Percentiles rank a stretch among this genome's conserved stretches.
These are phyloP conservation scores for Auriscalpium microsporum DNA, from an alignment of 768 basidiomycete species.

Conservation along the genomic window DNA sequence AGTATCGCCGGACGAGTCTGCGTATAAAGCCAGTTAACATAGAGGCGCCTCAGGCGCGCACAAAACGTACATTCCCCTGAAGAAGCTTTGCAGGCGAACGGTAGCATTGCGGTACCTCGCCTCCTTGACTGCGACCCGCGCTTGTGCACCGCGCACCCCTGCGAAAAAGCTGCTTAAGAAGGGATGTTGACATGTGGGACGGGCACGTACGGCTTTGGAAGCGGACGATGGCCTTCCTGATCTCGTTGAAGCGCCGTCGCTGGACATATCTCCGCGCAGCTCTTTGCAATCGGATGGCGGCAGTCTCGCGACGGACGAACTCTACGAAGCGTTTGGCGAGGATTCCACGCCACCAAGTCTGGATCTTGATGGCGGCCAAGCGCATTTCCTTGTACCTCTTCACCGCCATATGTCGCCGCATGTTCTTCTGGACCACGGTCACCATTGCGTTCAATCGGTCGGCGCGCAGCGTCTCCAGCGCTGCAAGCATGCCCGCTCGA, in stretches of 20 bases:
- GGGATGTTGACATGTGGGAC: not conserved
- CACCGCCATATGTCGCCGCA: constrained; percentile 77
- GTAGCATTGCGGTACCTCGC: constrained; percentile 55
- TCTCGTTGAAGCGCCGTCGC: constrained; percentile 57
- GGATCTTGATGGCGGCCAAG: constrained; percentile 70
- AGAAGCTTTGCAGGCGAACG: constrained; percentile 66
- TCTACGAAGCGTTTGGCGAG: constrained; percentile 66
- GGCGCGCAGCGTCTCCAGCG: constrained; percentile 84
- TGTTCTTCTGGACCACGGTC: constrained; percentile 96
- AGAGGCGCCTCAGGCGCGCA: constrained; percentile 2
- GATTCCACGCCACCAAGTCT: constrained; percentile 93
- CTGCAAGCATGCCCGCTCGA: constrained; percentile 97
- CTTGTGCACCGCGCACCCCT: constrained; percentile 72
- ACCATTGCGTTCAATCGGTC: constrained; percentile 84
- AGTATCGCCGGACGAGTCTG: constrained; percentile 47
- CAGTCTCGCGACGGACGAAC: constrained; percentile 59
- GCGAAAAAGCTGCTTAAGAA: constrained; percentile 7
- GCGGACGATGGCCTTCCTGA: constrained; percentile 52
- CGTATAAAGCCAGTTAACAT: constrained; percentile 3
- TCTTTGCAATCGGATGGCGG: constrained; percentile 71
- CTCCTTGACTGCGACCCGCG: constrained; percentile 52
- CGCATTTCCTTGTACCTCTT: constrained; percentile 71
- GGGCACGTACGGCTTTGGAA: constrained; percentile 80
- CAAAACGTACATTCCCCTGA: constrained; percentile 77
- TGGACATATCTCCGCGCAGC: constrained; percentile 66